Evolutionary conservation across 2,329 filamentous ascomycete genomes (phyloP).

Genomic region (Myriosclerotinia curreyana): DNA sequence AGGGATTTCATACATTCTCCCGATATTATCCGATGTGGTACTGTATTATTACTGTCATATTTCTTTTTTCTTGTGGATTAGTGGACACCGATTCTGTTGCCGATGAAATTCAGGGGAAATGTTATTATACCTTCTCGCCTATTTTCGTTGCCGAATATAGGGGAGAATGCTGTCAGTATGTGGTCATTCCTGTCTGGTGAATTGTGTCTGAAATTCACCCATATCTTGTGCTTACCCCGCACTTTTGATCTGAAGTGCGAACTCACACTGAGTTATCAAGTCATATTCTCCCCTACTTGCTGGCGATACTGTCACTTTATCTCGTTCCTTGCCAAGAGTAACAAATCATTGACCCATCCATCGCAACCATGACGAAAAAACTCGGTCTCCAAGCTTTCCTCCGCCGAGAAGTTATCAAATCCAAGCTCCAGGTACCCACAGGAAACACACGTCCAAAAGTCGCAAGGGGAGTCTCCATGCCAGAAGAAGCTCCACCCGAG

Average conservation of each 20-base stretch:
- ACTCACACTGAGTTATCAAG: background rate
- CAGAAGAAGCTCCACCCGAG: background rate
- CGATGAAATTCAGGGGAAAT: background rate
- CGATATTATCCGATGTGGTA: background rate
- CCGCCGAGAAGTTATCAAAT: slow-evolving; percentile 23
- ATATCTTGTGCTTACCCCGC: background rate
- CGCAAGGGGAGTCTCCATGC: background rate
- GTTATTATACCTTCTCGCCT: background rate
- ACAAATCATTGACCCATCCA: background rate
- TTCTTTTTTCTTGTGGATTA: background rate
- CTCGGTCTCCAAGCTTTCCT: slow-evolving; percentile 21
- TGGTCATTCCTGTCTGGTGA: too few species aligned
- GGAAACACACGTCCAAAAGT: background rate
- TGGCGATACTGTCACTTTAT: background rate
- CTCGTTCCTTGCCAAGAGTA: background rate
- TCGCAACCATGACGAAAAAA: background rate
- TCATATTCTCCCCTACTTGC: background rate
- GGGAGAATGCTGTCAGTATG: background rate
- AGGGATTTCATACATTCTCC: too few species aligned
- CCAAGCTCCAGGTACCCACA: slow-evolving; percentile 8
- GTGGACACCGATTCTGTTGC: background rate
- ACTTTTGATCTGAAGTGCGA: background rate
- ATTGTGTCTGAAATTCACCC: background rate
- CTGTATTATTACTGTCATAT: background rate
- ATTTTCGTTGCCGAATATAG: slow-evolving; percentile 7